Conservation (phyloP, 2,329 filamentous ascomycete genomes). For the Endoconidiophora polonica region DNA sequence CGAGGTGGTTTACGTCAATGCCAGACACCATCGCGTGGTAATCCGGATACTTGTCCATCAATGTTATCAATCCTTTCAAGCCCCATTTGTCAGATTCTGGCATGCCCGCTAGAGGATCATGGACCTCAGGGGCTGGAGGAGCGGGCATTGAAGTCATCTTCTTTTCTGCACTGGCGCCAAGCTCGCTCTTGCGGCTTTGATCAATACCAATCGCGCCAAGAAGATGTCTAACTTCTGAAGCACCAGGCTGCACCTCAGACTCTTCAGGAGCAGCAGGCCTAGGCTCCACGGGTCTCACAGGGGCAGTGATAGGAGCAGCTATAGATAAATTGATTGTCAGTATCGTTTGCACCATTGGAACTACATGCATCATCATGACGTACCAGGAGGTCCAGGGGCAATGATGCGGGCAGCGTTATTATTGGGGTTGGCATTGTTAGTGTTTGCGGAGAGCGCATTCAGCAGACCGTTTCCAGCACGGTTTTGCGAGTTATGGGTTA, state of each 20-base stretch:
- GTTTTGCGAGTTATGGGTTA: constrained; percentile 18
- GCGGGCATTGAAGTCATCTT: constrained; percentile 19
- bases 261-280: constrained; percentile 23
- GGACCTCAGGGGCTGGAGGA: constrained; percentile 22
- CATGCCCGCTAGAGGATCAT: constrained; percentile 46
- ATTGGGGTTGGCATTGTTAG: constrained; percentile 11
- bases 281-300: constrained; percentile 10
- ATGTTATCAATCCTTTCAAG: constrained; percentile 43
- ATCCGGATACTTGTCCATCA: constrained; percentile 48
- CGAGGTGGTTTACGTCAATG: constrained; percentile 39
- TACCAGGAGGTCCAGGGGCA: background rate
- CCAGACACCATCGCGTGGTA: constrained; percentile 45
- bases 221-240: constrained; percentile 24
- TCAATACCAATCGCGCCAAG: constrained; percentile 33
- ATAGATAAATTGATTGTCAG: background rate
- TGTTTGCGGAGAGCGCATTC: constrained; percentile 46
- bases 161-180: constrained; percentile 25
- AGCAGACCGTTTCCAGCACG: constrained; percentile 42
- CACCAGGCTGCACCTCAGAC: constrained; percentile 22
- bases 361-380: background rate
- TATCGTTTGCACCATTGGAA: background rate
- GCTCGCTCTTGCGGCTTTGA: constrained; percentile 18
- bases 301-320: background rate
- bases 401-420: background rate
- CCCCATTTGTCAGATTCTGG: constrained; percentile 47